A percentile compares a stretch with the other conserved stretches of the same genome.
phyloP scores from a whole-genome alignment of 345 rosid genomes.

The Eucalyptus decipiens region DNA sequence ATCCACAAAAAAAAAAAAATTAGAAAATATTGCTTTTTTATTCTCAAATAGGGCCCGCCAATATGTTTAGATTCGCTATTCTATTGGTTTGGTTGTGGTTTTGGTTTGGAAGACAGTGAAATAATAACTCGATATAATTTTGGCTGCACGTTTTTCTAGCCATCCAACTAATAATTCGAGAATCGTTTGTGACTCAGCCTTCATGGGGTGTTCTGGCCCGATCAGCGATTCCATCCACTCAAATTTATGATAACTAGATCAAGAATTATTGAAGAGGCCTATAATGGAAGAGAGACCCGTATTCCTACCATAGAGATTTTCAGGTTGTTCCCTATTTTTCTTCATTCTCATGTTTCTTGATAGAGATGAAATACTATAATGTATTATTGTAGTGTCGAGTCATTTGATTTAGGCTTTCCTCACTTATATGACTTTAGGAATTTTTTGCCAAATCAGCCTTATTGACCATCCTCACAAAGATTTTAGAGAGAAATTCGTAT shows the following conservation, averaged over 20 bases:
- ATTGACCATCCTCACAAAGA: too few species aligned
- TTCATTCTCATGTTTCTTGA: too few species aligned
- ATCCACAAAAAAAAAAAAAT: neutral
- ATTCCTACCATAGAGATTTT: neutral
- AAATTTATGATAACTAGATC: neutral
- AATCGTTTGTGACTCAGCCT: neutral
- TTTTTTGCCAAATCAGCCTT: neutral
- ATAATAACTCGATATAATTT: neutral
- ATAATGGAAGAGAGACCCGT: neutral
- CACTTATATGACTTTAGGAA: too few species aligned
- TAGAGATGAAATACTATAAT: neutral
- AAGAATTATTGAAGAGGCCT: neutral
- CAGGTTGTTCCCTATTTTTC: neutral
- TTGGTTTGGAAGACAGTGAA: neutral
- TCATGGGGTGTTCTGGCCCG: neutral
- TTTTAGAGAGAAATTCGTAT: too few species aligned
- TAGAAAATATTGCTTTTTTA: neutral
- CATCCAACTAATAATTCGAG: neutral
- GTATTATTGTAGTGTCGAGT: neutral
- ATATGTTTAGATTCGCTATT: neutral
- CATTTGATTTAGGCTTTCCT: neutral
- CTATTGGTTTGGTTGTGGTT: neutral
- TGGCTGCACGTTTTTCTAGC: neutral
- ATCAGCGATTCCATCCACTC: neutral
- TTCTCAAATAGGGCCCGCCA: neutral